Conservation (phyloP, 1,284 basidiomycete species). For the Kwoniella shivajii region DNA sequence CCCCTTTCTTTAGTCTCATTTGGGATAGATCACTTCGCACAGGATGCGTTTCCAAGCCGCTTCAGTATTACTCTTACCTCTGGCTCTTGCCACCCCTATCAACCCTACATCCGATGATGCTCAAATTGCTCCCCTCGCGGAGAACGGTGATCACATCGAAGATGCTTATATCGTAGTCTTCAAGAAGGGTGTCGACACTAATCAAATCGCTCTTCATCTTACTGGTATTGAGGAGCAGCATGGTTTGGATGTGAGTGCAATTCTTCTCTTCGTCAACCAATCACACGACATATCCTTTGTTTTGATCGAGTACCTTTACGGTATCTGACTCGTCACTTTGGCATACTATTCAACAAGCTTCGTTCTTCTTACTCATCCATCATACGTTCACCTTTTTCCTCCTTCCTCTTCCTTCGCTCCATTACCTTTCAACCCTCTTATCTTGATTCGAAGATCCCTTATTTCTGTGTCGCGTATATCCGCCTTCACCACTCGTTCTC, state of each 20-base stretch:
- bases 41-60: conserved; percentile 38
- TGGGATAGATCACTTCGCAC: conserved; percentile 8
- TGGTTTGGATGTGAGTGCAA: conserved; percentile 57
- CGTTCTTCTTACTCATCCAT: too few species aligned
- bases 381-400: not conserved
- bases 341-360: too few species aligned
- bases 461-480: too few species aligned
- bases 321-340: not conserved
- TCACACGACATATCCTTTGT: not conserved
- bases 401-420: not conserved
- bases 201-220: conserved; percentile 70
- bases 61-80: conserved; percentile 37
- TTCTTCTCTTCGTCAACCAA: conserved; percentile 34
- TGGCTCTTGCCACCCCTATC: conserved; percentile 50
- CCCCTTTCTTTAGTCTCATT: not conserved
- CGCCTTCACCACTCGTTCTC: too few species aligned
- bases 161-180: conserved; percentile 89
- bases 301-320: conserved; percentile 1
- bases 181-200: conserved; percentile 66
- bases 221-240: conserved; percentile 38
- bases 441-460: not conserved
- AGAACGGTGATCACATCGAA: conserved; percentile 66
- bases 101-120: conserved; percentile 16
- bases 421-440: not conserved
- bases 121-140: conserved; percentile 50